A percentile compares a stretch with the other conserved stretches of the same genome.
Evolutionary conservation across 495 filamentous ascomycete species (phyloP).

Genomic region (Elaphomyces granulatus): DNA sequence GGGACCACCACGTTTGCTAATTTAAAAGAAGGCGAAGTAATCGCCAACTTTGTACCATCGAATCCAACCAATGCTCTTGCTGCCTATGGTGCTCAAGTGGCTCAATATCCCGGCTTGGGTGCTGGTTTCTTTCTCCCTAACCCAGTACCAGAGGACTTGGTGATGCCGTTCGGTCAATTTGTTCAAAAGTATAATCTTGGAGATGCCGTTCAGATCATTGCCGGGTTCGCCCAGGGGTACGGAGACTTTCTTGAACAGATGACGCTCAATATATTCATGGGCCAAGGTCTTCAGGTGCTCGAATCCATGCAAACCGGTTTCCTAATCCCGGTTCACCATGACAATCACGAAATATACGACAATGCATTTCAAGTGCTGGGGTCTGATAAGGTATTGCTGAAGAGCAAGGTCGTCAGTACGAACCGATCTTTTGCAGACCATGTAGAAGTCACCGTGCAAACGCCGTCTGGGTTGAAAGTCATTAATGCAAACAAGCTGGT

Average conservation of each 20-base stretch:
- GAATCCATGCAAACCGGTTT: constrained; percentile 18
- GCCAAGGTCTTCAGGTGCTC: no score
- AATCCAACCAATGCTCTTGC: no score
- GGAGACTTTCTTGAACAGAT: constrained; percentile 24
- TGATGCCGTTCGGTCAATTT: constrained; percentile 32
- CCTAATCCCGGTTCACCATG: constrained; percentile 16
- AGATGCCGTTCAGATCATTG: constrained; percentile 17
- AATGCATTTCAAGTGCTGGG: constrained; percentile 14
- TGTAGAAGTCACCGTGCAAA: constrained; percentile 17
- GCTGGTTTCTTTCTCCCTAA: constrained; percentile 20
- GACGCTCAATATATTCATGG: constrained; percentile 19
- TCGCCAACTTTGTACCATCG: constrained; percentile 11
- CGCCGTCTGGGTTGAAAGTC: constrained; percentile 15
- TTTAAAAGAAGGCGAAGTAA: constrained; percentile 23
- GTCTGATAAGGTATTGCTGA: constrained; percentile 14
- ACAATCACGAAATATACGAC: constrained; percentile 25
- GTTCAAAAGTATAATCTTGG: constrained; percentile 29
- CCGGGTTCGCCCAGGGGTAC: constrained; percentile 17
- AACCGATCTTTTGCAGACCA: constrained; percentile 8
- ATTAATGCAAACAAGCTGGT: constrained; percentile 28
- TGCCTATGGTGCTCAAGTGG: constrained; percentile 13
- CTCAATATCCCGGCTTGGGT: constrained; percentile 25
- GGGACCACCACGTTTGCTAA: constrained; percentile 22
- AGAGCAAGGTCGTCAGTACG: constrained; percentile 12
- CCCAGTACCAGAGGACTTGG: constrained; percentile 28